Percentiles rank a stretch among this genome's conserved stretches.
Evolutionary conservation across 2,329 filamentous ascomycete species (phyloP).

Genomic region (Diaporthe velutina): DNA sequence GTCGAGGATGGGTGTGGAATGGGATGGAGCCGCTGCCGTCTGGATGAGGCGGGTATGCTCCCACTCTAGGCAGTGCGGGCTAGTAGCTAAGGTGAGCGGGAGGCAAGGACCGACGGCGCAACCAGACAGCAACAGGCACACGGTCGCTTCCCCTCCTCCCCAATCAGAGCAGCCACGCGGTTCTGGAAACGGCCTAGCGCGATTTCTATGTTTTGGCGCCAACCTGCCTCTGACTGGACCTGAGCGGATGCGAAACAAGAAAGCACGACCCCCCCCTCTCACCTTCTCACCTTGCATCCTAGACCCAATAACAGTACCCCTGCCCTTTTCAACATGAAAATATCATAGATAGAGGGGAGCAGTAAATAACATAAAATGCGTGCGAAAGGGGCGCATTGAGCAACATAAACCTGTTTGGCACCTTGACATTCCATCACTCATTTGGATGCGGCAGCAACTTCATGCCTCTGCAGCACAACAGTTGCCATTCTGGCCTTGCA

Average conservation of each 20-base stretch:
- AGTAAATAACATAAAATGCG: neutral
- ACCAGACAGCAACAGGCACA: constrained; percentile 13
- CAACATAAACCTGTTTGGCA: neutral
- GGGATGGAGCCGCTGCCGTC: constrained; percentile 25
- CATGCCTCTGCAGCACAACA: neutral
- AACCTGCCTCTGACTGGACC: constrained; percentile 21
- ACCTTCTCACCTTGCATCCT: neutral
- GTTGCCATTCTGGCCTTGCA: neutral
- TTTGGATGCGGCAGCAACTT: neutral
- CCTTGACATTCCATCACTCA: neutral
- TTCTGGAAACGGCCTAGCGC: constrained; percentile 32
- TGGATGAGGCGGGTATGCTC: constrained; percentile 27
- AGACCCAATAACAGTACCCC: neutral
- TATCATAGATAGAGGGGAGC: neutral
- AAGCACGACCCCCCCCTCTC: neutral
- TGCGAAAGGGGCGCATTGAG: neutral
- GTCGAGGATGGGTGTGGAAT: constrained; percentile 30
- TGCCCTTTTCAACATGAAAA: neutral
- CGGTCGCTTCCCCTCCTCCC: neutral
- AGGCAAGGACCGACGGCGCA: constrained; percentile 26
- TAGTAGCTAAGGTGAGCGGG: constrained; percentile 22
- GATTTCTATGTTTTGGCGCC: constrained; percentile 26
- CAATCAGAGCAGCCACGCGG: constrained; percentile 33
- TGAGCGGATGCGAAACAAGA: constrained; percentile 30
- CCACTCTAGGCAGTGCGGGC: constrained; percentile 25